These are phyloP conservation scores for Phytophthora podocarpi DNA, from an alignment of 352 stramenopile genomes.

Conservation along the genomic window DNA sequence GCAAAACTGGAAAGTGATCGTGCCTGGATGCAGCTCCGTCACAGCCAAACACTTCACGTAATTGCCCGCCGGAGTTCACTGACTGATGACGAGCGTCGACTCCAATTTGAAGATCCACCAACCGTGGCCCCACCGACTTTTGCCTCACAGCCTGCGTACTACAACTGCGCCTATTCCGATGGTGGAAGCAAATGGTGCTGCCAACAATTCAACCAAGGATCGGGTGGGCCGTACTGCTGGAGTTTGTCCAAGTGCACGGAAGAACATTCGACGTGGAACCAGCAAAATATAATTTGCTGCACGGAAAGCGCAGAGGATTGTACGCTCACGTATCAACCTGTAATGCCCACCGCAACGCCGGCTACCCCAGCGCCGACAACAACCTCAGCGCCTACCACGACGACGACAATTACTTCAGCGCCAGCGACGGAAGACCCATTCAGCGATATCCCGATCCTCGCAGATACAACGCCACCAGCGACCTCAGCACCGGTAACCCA, in stretches of 20 bases:
- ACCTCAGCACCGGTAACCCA: constrained; percentile 2
- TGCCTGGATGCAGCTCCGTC: neutral
- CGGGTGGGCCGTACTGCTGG: constrained; percentile 44
- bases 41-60: constrained; percentile 8
- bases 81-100: constrained; percentile 19
- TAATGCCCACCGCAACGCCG: constrained; percentile 35
- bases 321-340: constrained; percentile 39
- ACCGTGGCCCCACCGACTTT: constrained; percentile 27
- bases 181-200: constrained; percentile 50
- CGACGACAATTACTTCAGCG: neutral
- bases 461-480: constrained; percentile 1
- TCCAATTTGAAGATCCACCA: constrained; percentile 45
- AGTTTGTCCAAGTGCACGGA: constrained; percentile 38
- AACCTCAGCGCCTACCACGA: constrained; percentile 10
- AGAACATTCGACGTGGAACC: constrained; percentile 39
- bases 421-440: constrained; percentile 20
- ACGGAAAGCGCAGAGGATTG: constrained; percentile 35
- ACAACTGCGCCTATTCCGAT: constrained; percentile 39
- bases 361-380: constrained; percentile 9
- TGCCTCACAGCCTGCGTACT: constrained; percentile 42
- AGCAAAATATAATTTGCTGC: constrained; percentile 65
- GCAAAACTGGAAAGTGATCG: constrained; percentile 35
- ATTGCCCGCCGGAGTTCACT: constrained; percentile 9
- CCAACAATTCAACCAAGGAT: constrained; percentile 35
- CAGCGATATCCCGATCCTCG: constrained; percentile 16